Conservation (phyloP, 106 monocot species). For the Dioscorea alata region DNA sequence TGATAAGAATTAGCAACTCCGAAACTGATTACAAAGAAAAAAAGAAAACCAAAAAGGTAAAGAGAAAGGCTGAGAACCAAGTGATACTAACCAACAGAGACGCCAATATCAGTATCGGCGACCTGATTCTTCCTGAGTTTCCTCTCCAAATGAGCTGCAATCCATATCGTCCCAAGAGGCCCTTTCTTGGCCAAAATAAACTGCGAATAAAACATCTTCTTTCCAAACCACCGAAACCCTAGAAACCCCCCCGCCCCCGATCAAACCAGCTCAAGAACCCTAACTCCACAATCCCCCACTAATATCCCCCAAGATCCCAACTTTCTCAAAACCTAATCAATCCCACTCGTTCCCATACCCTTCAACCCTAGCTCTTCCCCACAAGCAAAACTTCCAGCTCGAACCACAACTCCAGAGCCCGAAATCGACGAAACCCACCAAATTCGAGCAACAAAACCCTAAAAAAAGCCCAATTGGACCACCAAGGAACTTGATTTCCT, state of each 20-base stretch:
- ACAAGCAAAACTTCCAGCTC: neutral
- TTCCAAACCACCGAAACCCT: no score
- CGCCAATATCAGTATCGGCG: constrained; percentile 76
- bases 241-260: neutral
- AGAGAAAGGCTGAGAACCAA: no score
- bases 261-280: neutral
- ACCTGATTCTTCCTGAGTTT: constrained; percentile 82
- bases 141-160: constrained; percentile 92
- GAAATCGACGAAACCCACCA: no score
- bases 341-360: neutral
- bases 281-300: neutral
- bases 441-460: no score
- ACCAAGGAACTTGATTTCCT: no score
- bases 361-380: neutral
- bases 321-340: neutral
- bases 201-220: constrained; percentile 92
- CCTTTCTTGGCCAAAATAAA: constrained; percentile 91
- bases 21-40: no score
- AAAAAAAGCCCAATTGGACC: no score
- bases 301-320: constrained; percentile 7
- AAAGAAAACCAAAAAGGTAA: no score
- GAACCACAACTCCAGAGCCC: neutral
- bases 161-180: constrained; percentile 86
- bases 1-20: no score
- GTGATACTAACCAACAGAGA: constrained; percentile 60